Conservation (phyloP, 164 flowering plant genomes). For the Vitis amurensis region DNA sequence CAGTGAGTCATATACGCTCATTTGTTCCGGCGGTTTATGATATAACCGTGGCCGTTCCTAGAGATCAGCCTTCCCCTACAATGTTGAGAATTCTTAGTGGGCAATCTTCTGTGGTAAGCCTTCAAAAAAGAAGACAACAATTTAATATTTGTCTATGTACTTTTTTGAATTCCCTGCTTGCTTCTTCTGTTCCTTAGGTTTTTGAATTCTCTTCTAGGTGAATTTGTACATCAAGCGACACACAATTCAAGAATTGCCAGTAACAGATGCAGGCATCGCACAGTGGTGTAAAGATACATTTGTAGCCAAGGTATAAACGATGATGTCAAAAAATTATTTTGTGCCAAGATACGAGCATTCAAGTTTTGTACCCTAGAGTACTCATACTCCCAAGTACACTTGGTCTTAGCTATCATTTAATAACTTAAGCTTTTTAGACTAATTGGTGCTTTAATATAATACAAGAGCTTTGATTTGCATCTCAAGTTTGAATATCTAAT, state of each 20-base stretch:
- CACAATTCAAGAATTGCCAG: constrained; percentile 69
- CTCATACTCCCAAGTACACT: not conserved
- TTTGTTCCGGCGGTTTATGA: constrained; percentile 83
- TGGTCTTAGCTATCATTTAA: not conserved
- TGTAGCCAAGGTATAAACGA: constrained; percentile 63
- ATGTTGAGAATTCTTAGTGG: constrained; percentile 63
- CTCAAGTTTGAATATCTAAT: too few relatives aligned
- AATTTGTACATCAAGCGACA: constrained; percentile 47
- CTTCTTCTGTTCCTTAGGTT: not conserved
- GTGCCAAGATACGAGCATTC: not conserved
- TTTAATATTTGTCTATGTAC: not conserved
- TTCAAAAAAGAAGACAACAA: not conserved
- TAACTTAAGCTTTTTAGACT: too few relatives aligned
- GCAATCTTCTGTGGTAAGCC: constrained; percentile 67
- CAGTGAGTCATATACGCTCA: constrained; percentile 60
- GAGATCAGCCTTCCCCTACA: constrained; percentile 54
- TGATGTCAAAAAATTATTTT: not conserved
- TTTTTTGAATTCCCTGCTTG: not conserved
- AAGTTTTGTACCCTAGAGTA: not conserved
- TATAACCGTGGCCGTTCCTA: constrained; percentile 33
- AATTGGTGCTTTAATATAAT: too few relatives aligned
- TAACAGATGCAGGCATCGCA: constrained; percentile 65
- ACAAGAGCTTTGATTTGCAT: too few relatives aligned
- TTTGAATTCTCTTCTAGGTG: constrained; percentile 22
- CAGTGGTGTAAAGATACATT: constrained; percentile 88